phyloP scores from a whole-genome alignment of 2,329 filamentous ascomycete genomes.

The Aspergillus fischeri region DNA sequence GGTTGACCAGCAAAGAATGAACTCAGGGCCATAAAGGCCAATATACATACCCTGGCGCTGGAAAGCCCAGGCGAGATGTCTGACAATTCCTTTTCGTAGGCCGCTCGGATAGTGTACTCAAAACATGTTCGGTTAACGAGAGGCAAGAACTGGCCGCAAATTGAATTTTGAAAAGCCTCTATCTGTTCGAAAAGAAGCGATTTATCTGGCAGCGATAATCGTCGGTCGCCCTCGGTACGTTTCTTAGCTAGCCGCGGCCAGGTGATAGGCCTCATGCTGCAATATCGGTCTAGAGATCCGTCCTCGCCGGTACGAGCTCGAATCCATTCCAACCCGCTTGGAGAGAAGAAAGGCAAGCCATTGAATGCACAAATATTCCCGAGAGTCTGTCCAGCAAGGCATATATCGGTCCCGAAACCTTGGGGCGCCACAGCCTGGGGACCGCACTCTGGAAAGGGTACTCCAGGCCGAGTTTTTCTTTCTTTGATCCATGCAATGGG shows the following conservation, averaged over 20 bases:
- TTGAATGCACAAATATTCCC: slow-evolving; percentile 10
- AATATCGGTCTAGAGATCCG: slow-evolving; percentile 2
- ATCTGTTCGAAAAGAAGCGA: background rate
- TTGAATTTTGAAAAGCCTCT: background rate
- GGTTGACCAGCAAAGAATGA: background rate
- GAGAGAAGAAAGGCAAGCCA: slow-evolving; percentile 8
- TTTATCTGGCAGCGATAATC: background rate
- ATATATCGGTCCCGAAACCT: background rate
- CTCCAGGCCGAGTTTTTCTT: background rate
- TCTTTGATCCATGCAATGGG: background rate
- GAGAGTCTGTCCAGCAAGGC: background rate
- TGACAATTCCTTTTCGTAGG: slow-evolving; percentile 1
- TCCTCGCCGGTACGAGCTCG: slow-evolving; percentile 5
- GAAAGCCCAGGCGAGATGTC: background rate
- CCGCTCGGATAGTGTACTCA: slow-evolving; percentile 7
- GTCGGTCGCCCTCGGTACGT: background rate
- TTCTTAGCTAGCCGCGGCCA: background rate
- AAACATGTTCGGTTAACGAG: slow-evolving; percentile 1
- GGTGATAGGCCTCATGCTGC: background rate
- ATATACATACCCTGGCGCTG: slow-evolving; percentile 8
- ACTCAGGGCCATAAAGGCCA: slow-evolving; percentile 6
- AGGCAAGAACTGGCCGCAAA: slow-evolving; percentile 1
- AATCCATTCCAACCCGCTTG: slow-evolving; percentile 6
- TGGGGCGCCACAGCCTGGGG: background rate
- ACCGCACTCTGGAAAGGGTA: background rate